These are phyloP conservation scores for Colletotrichum tamarilloi DNA, from an alignment of 2,329 filamentous ascomycete species.

Conservation along the genomic window DNA sequence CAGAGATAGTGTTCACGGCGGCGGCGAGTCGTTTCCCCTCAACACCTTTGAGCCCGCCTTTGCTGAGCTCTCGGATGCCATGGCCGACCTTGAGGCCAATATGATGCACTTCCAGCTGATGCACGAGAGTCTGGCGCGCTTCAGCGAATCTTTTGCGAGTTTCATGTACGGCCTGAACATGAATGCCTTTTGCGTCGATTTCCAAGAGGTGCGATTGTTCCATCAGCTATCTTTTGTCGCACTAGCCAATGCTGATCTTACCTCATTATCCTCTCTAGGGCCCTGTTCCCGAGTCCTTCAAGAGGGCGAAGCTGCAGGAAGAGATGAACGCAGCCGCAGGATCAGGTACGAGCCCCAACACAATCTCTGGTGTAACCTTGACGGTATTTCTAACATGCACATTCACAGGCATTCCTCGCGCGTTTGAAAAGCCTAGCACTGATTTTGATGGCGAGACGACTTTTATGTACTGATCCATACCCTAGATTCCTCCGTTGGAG, in stretches of 20 bases:
- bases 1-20: slow-evolving; percentile 60
- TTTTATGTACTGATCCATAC: slow-evolving; percentile 71
- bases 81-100: slow-evolving; percentile 96
- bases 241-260: slow-evolving; percentile 1
- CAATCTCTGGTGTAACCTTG: not conserved
- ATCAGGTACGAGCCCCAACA: slow-evolving; percentile 1
- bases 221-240: not conserved
- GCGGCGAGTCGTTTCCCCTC: slow-evolving; percentile 73
- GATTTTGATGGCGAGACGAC: slow-evolving; percentile 77
- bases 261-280: slow-evolving; percentile 62
- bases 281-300: slow-evolving; percentile 86
- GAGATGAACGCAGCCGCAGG: slow-evolving; percentile 43
- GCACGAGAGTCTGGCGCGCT: slow-evolving; percentile 92
- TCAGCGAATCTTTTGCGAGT: slow-evolving; percentile 94
- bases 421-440: slow-evolving; percentile 41
- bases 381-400: not conserved
- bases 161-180: slow-evolving; percentile 98
- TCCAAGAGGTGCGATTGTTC: slow-evolving; percentile 77
- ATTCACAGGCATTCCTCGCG: slow-evolving; percentile 1
- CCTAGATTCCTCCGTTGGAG: too few relatives aligned
- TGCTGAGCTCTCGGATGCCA: slow-evolving; percentile 90
- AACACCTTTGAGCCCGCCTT: slow-evolving; percentile 90
- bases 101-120: slow-evolving; percentile 97
- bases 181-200: slow-evolving; percentile 99
- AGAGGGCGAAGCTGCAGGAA: slow-evolving; percentile 69